A percentile compares a stretch with the other conserved stretches of the same genome.
phyloP scores from a whole-genome alignment of 2,329 filamentous ascomycete genomes.

The Cladosporium austrohemisphaericum region DNA sequence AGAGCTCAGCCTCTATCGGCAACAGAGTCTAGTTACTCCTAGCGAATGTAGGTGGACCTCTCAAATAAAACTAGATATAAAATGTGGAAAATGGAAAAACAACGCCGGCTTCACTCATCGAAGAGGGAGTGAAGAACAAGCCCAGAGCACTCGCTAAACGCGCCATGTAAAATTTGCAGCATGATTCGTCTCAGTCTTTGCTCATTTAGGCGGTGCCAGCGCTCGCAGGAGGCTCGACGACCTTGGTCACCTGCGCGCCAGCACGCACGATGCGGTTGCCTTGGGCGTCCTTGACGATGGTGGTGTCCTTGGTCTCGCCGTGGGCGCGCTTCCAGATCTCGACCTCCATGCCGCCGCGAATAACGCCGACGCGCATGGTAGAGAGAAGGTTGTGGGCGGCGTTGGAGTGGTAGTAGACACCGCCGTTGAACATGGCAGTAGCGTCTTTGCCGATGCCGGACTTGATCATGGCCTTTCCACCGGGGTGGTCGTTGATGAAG shows the following conservation, averaged over 20 bases:
- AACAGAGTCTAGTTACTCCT: no score
- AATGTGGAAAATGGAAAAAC: neutral
- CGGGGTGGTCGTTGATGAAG: slow-evolving; percentile 87
- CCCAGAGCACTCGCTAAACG: slow-evolving; percentile 6
- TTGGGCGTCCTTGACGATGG: slow-evolving; percentile 73
- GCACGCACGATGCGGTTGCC: slow-evolving; percentile 83
- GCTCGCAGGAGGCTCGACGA: slow-evolving; percentile 72
- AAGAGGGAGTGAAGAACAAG: neutral
- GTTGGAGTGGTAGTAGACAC: slow-evolving; percentile 86
- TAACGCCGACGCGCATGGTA: slow-evolving; percentile 82
- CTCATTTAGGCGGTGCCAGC: slow-evolving; percentile 70
- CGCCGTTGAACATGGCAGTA: slow-evolving; percentile 87
- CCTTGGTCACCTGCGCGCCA: slow-evolving; percentile 79
- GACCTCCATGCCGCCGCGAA: slow-evolving; percentile 81
- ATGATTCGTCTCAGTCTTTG: slow-evolving; percentile 6
- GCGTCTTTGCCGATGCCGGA: slow-evolving; percentile 82
- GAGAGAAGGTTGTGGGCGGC: slow-evolving; percentile 84
- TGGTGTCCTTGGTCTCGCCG: slow-evolving; percentile 77
- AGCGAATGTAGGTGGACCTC: slow-evolving; percentile 7
- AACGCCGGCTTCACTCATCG: neutral
- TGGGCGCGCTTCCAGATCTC: slow-evolving; percentile 91
- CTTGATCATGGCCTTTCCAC: slow-evolving; percentile 80
- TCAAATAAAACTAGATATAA: neutral
- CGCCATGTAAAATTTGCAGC: slow-evolving; percentile 5
- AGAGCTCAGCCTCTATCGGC: slow-evolving; percentile 2